A percentile compares a stretch with the other conserved stretches of the same genome.
phyloP scores from a whole-genome alignment of 2,329 filamentous ascomycete species.

The Fusarium nurragi region DNA sequence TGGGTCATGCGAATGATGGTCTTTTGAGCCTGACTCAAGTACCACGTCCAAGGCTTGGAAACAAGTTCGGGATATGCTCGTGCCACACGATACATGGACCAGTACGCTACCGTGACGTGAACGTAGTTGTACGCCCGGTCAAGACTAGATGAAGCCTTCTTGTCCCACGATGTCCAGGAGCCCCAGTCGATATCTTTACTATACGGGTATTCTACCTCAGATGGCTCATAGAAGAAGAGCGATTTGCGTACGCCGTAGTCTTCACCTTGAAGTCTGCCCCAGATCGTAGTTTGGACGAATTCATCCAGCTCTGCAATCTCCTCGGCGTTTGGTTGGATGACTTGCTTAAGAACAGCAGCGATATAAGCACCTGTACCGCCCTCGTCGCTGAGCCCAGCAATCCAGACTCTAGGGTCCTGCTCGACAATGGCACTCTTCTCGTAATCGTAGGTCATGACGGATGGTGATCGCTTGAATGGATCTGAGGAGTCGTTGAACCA shows the following conservation, averaged over 20 bases:
- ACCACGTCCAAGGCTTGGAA: slow-evolving; percentile 61
- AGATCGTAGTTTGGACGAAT: slow-evolving; percentile 62
- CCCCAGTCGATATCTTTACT: slow-evolving; percentile 56
- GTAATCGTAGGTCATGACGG: slow-evolving; percentile 66
- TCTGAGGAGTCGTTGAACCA: slow-evolving; percentile 63
- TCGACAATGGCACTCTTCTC: slow-evolving; percentile 55
- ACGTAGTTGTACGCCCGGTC: slow-evolving; percentile 69
- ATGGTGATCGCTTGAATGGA: slow-evolving; percentile 63
- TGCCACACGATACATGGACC: slow-evolving; percentile 65
- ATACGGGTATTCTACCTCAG: slow-evolving; percentile 56
- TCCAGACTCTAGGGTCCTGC: slow-evolving; percentile 64
- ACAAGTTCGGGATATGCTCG: slow-evolving; percentile 58
- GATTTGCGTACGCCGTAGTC: slow-evolving; percentile 63
- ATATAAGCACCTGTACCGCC: slow-evolving; percentile 66
- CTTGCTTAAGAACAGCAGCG: slow-evolving; percentile 64
- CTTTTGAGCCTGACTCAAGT: slow-evolving; percentile 62
- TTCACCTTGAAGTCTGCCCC: slow-evolving; percentile 57
- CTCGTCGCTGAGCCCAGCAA: slow-evolving; percentile 68
- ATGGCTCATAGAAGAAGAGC: slow-evolving; percentile 65
- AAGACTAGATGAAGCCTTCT: slow-evolving; percentile 54
- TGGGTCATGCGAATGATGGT: slow-evolving; percentile 56
- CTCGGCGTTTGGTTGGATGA: slow-evolving; percentile 57
- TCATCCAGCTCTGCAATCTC: slow-evolving; percentile 64
- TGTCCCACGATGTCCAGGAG: slow-evolving; percentile 63
- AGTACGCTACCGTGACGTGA: slow-evolving; percentile 65